Base-by-base conservation (phyloP, 129 eudicot species). In the Flaveria bidentis region DNA sequence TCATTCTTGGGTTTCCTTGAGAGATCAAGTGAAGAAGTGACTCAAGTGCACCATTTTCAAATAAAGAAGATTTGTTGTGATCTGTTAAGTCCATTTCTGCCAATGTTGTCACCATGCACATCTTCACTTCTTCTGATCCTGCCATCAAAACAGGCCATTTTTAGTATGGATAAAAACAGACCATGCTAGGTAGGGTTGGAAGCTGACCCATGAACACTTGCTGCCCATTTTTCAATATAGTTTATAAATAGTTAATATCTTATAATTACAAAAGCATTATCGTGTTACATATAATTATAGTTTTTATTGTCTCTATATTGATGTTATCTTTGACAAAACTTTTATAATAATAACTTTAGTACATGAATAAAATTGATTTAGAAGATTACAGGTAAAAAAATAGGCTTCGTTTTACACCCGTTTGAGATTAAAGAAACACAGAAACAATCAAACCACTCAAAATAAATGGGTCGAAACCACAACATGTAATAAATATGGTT, bases 31-130 rank as follows among this genome's bases (percentile, higher is more conserved):
- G 65, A 76, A 85, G 87, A 62, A 89, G 87, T 23, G 82, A 76
- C 81, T 65, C 82, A 50, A 89, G 57, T 15, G 75, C 91, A 20
- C 89, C 91, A 28, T 71, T 78, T 72, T 86, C 89, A 36, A 89
- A 81, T 20, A 89, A 73, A 47, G 88, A 84, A 26, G 86, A 84
- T 67, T 86, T 89, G 72, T 83, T 84, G 72, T 77, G 87, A 68
- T 89, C 95, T 30, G 95, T 84, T 44, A 89, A 63, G 18, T 89
- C 95, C 89, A 84, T 86, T 81, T 86, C 91, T 45, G 89, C 95
- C 78, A 89, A 85, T 56, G 89, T 85, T 55, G 30, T 81, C 22
- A 83, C 91, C 95, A 89, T 89, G 10, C 17, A 63, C 86, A 85
- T 69, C 82, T 86, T 84, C 30, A 85, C 86, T 2, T 78, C 86